Conservation (phyloP, 2,329 filamentous ascomycete genomes). For the Aureobasidium uvarum region DNA sequence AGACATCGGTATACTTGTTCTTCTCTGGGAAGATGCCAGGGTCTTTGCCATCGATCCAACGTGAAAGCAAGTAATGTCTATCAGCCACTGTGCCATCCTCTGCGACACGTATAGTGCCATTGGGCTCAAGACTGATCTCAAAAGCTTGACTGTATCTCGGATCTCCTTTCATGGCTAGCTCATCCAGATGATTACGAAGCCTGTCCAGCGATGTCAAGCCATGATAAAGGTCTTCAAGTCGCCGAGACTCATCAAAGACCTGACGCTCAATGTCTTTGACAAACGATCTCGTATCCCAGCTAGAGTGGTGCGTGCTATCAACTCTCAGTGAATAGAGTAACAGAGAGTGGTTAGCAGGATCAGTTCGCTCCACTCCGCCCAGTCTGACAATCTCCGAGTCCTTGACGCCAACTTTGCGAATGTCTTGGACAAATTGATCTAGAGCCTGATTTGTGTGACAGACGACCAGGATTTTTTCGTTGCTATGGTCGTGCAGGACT, state of each 20-base stretch:
- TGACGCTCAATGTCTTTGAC: neutral
- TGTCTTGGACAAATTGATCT: slow-evolving; percentile 59
- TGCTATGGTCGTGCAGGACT: slow-evolving; percentile 50
- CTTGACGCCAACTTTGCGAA: slow-evolving; percentile 34
- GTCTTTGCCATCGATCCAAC: neutral
- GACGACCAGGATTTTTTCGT: slow-evolving; percentile 43
- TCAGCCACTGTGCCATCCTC: neutral
- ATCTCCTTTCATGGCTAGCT: neutral
- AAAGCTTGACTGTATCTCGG: slow-evolving; percentile 3
- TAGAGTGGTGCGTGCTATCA: neutral
- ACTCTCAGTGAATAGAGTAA: neutral
- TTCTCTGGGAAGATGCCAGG: slow-evolving; percentile 6
- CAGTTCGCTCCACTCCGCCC: neutral
- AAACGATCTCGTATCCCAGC: neutral
- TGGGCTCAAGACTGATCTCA: neutral
- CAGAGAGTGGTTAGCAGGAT: slow-evolving; percentile 3
- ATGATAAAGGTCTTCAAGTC: neutral
- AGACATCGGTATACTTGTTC: neutral
- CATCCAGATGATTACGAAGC: neutral
- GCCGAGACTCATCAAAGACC: neutral
- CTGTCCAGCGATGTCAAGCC: neutral
- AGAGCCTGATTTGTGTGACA: slow-evolving; percentile 55
- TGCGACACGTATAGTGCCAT: neutral
- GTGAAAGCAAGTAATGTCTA: neutral
- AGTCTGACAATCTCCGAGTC: neutral